A percentile compares a stretch with the other conserved stretches of the same genome.
Conservation (phyloP, 1,284 basidiomycete genomes). For the Meira miltonrushii region DNA sequence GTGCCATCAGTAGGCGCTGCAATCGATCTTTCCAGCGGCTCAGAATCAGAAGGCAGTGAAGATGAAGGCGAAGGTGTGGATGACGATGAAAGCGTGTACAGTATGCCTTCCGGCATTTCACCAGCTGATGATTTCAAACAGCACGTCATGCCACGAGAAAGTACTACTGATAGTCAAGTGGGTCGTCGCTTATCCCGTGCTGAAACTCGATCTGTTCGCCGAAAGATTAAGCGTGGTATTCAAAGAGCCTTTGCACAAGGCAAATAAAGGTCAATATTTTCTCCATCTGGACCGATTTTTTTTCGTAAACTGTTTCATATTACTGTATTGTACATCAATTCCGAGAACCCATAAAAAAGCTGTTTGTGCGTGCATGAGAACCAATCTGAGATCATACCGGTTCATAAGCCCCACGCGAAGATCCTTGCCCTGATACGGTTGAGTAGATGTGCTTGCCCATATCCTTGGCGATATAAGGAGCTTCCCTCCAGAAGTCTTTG, state of each 20-base stretch:
- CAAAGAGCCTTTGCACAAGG: not conserved
- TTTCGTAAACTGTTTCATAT: not conserved
- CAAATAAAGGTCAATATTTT: not conserved
- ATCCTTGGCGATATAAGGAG: conserved; percentile 9
- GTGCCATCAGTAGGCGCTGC: not conserved
- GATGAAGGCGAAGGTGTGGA: not conserved
- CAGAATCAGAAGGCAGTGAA: not conserved
- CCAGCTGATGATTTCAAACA: not conserved
- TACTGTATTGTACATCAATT: not conserved
- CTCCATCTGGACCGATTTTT: not conserved
- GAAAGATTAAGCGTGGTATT: not conserved
- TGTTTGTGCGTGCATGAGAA: not conserved
- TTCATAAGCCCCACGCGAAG: conserved; percentile 3
- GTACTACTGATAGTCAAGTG: not conserved
- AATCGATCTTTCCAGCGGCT: conserved; percentile 1
- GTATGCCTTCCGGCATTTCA: not conserved
- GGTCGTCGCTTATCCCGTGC: not conserved
- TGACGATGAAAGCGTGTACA: not conserved
- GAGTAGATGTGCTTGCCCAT: conserved; percentile 10
- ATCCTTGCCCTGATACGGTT: conserved; percentile 8
- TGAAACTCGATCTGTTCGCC: not conserved
- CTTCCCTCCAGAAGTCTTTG: conserved; percentile 10
- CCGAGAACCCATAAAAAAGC: too few species aligned
- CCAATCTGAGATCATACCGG: not conserved
- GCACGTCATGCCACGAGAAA: not conserved